Base-by-base conservation (phyloP, 2,329 filamentous ascomycete genomes). In the Cryphonectria radicalis region DNA sequence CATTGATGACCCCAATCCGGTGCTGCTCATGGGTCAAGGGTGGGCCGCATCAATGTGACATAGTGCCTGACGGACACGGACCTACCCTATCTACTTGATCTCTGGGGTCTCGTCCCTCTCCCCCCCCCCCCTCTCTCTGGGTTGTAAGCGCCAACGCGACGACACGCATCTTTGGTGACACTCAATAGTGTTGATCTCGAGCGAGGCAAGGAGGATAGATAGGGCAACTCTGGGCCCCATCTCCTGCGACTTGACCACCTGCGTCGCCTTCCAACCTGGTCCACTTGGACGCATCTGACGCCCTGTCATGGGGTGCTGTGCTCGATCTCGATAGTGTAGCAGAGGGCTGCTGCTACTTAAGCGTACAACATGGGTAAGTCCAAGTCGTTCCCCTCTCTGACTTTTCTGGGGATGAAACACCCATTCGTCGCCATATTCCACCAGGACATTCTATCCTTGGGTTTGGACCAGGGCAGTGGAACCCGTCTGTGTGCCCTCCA, bases 331-430 rank as follows among this genome's bases (percentile, higher is more conserved):
- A 65, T 65, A 50, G 28, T 65, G 43, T 35, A 53, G 63, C 42
- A 65, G 43, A 65, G 42, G 63, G 62, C 43, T 65, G 63, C 63
- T 64, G 40, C 62, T 55, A n/a, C 32, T 63, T 32, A 25, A 11
- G 40, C 35, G n/a, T 25, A 63, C 63, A 73, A 66, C 65, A 73
- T 73, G 72, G 72, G 72, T 73, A 59, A 72, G 72, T 72, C 60
- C 35, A 42, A 14, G 64, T 66, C 57, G 40, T 40, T 63, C 46
- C 28, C 64, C 28, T 28, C 40, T 43, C 42, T 32, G 43, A 14
- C 28, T n/a, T 71, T 57, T 57, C 62, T 66, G 67, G 43, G 69
- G 55, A 67, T 73, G 72, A 73, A 73, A 73, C 72, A 65, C 66
- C 53, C 46, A 37, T 53, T 53, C 63, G 55, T 70, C 66, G 64